Evolutionary conservation across 2,329 filamentous ascomycete species (phyloP), one percentile per base, ranked within the genome.

Genomic region (Escovopsis sp.): DNA sequence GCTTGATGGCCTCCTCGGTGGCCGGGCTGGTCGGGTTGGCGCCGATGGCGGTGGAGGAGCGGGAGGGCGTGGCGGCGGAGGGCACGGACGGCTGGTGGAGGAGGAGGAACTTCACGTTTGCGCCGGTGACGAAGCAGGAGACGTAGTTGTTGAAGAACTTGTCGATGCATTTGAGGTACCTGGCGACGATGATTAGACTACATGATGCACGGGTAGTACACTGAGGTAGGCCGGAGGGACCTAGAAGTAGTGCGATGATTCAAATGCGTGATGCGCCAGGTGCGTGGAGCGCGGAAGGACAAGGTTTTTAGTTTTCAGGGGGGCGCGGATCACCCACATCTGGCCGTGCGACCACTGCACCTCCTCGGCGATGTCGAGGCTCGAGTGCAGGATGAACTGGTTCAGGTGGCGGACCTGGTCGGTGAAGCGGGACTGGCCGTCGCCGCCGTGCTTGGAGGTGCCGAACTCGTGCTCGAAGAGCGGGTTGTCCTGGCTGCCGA

Each of bases 381-480:
- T 84, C 51, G 85, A 88, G 66, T 98, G 89, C 29, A 94, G 79
- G 57, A 96, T 86, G 67, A 98, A 96, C 62, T 95, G 91, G 66
- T 95, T 95, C 71, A 95, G 82, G 61, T 94, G 85, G 48, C 85
- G 79, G 42, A 89, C 83, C 55, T 93, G 81, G 50, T 94, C 84
- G 44, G 75, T 77, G 70, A 95, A 96, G 57, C 84, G 83, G 46
- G 89, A 76, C 58, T 87, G 72, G 52, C 91, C 91, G 69, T 96
- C 91, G 58, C 89, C 89, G 65, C 89, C 88, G 53, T 87, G 82
- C 63, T 95, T 95, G 34, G 86, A 94, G 33, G 89, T 95, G 54
- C 91, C 91, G 60, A 98, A 98, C 58, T 94, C 88, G 63, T 93
- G 78, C 66, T 94, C 89, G 67, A 96, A 98, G 51, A 98, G 76